Base-by-base conservation (phyloP, 768 basidiomycete genomes). In the Crepidotus variabilis region DNA sequence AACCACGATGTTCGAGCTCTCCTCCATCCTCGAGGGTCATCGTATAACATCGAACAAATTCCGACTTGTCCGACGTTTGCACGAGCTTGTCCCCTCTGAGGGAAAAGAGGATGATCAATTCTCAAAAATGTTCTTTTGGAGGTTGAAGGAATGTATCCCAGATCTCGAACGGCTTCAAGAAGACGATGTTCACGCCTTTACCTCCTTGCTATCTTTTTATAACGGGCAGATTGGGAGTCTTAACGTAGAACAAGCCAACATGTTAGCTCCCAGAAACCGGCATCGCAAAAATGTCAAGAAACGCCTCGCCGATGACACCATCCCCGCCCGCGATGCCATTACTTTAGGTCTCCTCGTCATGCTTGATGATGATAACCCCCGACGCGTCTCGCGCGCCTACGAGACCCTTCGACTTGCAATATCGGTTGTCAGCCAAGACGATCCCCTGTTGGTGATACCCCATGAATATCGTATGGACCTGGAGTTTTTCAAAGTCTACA, bases 141-240 rank as follows among this genome's bases (percentile, higher is more conserved):
- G 84, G 36, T 72, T 96, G 65, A 93, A 92, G 65, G 83, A 85
- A 21, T 87, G 81, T 63, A 87, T 94, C 45, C 90, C 90, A 5
- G 53, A 76, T 1, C 59, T 63, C 5, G 70, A 75, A 1, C 71
- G 78, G 24, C 71, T 92, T n/a, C 81, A 83, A 49, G 78, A 79
- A 35, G 84, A 83, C 33, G 90, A 93, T 64, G 75, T 88, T 16
- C 75, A 85, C 51, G 88, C 88, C 0, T 94, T 94, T 62, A 80
- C 86, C 14, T 76, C 79, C 8, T 73, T 94, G 11, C 72, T 94
- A 10, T 72, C 81, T 34, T 67, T 76, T 7, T 76, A 85, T 34
- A 75, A 78, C 52, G 90, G 91, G 0, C 73, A 73, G 18, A 80
- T 92, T 49, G 76, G 82, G 49, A 83, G 85, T 39, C 82, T 89